Evolutionary conservation across 164 flowering plant genomes (phyloP), one percentile per base, ranked within the genome.

Genomic region (Cinnamomum micranthum): DNA sequence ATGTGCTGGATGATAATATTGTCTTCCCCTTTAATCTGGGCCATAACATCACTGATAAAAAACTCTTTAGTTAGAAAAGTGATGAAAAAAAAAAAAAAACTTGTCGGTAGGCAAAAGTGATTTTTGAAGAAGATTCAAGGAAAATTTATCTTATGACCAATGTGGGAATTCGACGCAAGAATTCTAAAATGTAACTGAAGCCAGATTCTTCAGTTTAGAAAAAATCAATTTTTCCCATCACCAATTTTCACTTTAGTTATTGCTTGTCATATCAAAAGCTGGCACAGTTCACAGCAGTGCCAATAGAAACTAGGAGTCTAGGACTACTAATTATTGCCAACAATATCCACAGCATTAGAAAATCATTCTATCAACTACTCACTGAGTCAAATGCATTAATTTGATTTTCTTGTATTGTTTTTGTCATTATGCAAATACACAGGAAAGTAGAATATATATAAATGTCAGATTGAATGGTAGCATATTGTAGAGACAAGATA

Each of bases 21-120:
- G 78, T 91, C 97, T 80, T 91, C 95, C 41, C 89, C 88, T 77
- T 90, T 88, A 76, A 91, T 78, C 77, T 90, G 97, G 86, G 88
- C 93, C 79, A 75, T 85, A 67, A 73, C 80, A 70, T 91, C 88
- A 64, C 94, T 92, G 76, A 51, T 68, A 47, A 20, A 15, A 10
- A 63, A 35, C 33, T 60, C 24, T 52, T 12, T 22, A 15, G 58
- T 52, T 35, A 24, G 15, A 71, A 55, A 55, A 55, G n/a, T 0
- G n/a, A 10, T 20, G 33, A 68, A 11, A 27, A 41, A 24, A n/a
- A n/a, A n/a, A n/a, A n/a, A 24, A 24, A 24, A 35, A 11, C 47
- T 41, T 9, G 47, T 9, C 0, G 0, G 47, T 7, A 41, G 2
- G 23, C 0, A 73, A 41, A 35, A 63, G 15, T 23, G 9, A 2